These are phyloP conservation scores for Leccinum aurantiacum DNA, from an alignment of 768 basidiomycete species.

Conservation along the genomic window DNA sequence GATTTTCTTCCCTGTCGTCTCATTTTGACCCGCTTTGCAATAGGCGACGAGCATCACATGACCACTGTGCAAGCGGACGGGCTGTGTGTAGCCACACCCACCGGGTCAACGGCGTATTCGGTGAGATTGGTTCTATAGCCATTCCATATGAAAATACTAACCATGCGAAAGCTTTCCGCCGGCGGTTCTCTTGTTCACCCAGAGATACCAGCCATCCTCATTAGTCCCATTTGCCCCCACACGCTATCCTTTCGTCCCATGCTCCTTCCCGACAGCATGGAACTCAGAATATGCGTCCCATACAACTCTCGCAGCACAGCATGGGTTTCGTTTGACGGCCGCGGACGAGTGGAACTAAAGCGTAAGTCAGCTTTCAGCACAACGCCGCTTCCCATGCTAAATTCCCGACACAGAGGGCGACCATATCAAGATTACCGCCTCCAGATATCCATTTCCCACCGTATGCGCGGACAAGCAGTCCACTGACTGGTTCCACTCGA, in stretches of 20 bases:
- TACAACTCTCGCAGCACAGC: slow-evolving; percentile 98
- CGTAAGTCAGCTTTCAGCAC: slow-evolving; percentile 53
- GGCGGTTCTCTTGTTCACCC: slow-evolving; percentile 98
- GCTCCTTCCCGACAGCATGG: slow-evolving; percentile 98
- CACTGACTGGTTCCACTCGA: slow-evolving; percentile 98
- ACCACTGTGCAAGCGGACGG: slow-evolving; percentile 99
- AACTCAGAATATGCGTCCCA: slow-evolving; percentile 96
- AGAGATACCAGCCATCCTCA: slow-evolving; percentile 93
- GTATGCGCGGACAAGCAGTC: slow-evolving; percentile 98
- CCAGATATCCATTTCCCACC: slow-evolving; percentile 97
- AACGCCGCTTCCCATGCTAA: slow-evolving; percentile 10
- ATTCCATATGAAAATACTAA: slow-evolving; percentile 9
- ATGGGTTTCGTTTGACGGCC: slow-evolving; percentile 98
- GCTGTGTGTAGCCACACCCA: slow-evolving; percentile 91
- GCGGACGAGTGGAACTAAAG: slow-evolving; percentile 92
- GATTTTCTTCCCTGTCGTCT: slow-evolving; percentile 1
- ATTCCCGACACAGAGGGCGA: slow-evolving; percentile 76
- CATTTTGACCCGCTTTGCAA: slow-evolving; percentile 1
- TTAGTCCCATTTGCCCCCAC: slow-evolving; percentile 98
- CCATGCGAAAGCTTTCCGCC: slow-evolving; percentile 68
- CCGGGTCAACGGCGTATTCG: slow-evolving; percentile 98
- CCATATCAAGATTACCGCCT: slow-evolving; percentile 97
- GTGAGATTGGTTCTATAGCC: slow-evolving; percentile 42
- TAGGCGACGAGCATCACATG: slow-evolving; percentile 98
- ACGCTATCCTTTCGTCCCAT: slow-evolving; percentile 98